These are phyloP conservation scores for Lantana camara DNA, from an alignment of 257 asterid genomes.

Conservation along the genomic window DNA sequence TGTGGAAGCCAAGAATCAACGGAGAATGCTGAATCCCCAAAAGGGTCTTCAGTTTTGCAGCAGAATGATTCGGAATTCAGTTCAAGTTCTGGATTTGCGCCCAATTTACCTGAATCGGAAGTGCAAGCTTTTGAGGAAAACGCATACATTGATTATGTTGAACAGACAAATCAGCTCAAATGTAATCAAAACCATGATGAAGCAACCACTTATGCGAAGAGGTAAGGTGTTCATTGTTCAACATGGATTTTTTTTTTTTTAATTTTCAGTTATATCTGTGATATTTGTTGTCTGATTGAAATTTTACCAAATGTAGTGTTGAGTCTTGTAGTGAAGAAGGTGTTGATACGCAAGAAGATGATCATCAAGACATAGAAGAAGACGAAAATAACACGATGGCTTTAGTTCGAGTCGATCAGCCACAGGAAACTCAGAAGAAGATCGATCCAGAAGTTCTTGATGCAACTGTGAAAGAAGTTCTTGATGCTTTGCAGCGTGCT, in stretches of 20 bases:
- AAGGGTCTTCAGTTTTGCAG: constrained; percentile 2
- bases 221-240: too few relatives aligned
- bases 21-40: constrained; percentile 8
- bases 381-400: constrained; percentile 50
- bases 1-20: constrained; percentile 21
- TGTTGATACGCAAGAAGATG: constrained; percentile 12
- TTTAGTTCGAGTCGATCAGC: constrained; percentile 43
- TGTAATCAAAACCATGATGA: constrained; percentile 23
- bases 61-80: constrained; percentile 22
- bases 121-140: background rate
- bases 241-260: background rate
- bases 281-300: constrained; percentile 1
- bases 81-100: background rate
- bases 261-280: background rate
- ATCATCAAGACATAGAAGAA: constrained; percentile 24
- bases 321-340: constrained; percentile 25
- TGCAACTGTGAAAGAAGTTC: constrained; percentile 56
- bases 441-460: constrained; percentile 59
- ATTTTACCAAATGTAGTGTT: background rate
- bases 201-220: constrained; percentile 29
- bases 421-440: constrained; percentile 22
- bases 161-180: background rate
- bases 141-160: background rate
- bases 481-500: constrained; percentile 52
- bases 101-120: too few relatives aligned